These are phyloP conservation scores for Cetradonia linearis DNA, from an alignment of 495 filamentous ascomycete genomes.

Conservation along the genomic window DNA sequence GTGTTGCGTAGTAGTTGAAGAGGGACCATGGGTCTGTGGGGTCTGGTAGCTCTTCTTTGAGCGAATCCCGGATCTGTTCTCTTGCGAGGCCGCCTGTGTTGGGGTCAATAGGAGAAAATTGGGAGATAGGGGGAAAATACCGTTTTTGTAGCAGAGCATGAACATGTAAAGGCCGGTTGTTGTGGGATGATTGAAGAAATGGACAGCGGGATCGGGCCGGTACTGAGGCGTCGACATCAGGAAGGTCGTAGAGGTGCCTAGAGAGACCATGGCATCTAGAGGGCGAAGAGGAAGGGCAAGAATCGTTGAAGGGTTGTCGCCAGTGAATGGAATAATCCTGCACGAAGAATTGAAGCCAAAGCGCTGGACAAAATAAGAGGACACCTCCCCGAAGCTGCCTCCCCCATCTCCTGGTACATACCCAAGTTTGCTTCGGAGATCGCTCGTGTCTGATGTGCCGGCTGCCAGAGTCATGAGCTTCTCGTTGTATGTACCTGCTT, in stretches of 20 bases:
- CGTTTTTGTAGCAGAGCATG: slow-evolving; percentile 99
- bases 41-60: slow-evolving; percentile 36
- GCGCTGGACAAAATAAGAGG: slow-evolving; percentile 61
- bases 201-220: slow-evolving; percentile 73
- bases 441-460: slow-evolving; percentile 52
- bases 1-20: slow-evolving; percentile 62
- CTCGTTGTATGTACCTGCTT: slow-evolving; percentile 60
- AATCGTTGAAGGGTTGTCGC: slow-evolving; percentile 94
- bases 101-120: background rate
- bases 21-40: slow-evolving; percentile 53
- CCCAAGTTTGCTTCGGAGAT: slow-evolving; percentile 70
- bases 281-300: slow-evolving; percentile 77
- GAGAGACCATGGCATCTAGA: slow-evolving; percentile 82
- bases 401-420: slow-evolving; percentile 71
- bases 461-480: slow-evolving; percentile 66
- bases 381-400: slow-evolving; percentile 60
- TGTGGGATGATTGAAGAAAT: slow-evolving; percentile 85
- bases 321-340: slow-evolving; percentile 74
- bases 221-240: slow-evolving; percentile 90
- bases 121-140: slow-evolving; percentile 26
- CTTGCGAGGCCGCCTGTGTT: slow-evolving; percentile 57
- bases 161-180: slow-evolving; percentile 84
- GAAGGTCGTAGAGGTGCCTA: slow-evolving; percentile 94
- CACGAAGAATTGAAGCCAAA: slow-evolving; percentile 72
- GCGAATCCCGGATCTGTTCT: slow-evolving; percentile 69